phyloP scores from a whole-genome alignment of 805 yeast species.

The Blastobotrys robertii region DNA sequence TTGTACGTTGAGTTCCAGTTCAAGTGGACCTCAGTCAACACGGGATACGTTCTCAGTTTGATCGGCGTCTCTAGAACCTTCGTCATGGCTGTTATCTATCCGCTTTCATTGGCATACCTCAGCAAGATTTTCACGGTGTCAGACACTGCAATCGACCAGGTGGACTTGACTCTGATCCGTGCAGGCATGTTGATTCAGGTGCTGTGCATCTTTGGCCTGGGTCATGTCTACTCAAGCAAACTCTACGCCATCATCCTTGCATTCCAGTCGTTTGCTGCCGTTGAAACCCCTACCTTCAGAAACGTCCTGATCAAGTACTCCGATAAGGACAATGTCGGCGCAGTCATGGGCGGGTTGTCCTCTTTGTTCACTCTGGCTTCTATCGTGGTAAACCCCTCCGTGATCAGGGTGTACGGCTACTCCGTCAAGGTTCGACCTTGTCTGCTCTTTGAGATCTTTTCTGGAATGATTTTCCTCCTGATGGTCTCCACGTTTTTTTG shows the following conservation, averaged over 20 bases:
- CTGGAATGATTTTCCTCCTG: slow-evolving; percentile 8
- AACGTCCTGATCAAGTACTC: slow-evolving; percentile 19
- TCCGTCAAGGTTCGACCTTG: slow-evolving; percentile 16
- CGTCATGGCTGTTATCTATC: slow-evolving; percentile 17
- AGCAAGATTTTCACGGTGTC: slow-evolving; percentile 5
- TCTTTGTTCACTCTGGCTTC: slow-evolving; percentile 14
- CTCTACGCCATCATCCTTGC: slow-evolving; percentile 9
- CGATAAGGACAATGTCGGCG: slow-evolving; percentile 16
- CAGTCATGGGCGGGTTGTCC: slow-evolving; percentile 19
- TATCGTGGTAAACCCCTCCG: slow-evolving; percentile 14
- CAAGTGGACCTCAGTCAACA: slow-evolving; percentile 25
- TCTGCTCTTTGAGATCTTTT: slow-evolving; percentile 13
- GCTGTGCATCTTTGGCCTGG: not conserved
- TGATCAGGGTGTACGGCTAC: slow-evolving; percentile 10
- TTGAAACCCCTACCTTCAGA: slow-evolving; percentile 17
- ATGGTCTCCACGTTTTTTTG: slow-evolving; percentile 4
- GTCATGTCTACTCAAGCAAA: slow-evolving; percentile 15
- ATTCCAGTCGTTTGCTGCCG: slow-evolving; percentile 14
- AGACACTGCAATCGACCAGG: slow-evolving; percentile 12
- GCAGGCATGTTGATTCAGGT: slow-evolving; percentile 11
- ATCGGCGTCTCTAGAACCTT: slow-evolving; percentile 20
- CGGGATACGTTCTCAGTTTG: slow-evolving; percentile 24
- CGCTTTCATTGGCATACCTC: slow-evolving; percentile 7
- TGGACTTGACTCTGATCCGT: slow-evolving; percentile 14
- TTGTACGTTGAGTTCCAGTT: slow-evolving; percentile 22